phyloP scores from a whole-genome alignment of 805 yeast species.

The Cyberlindnera americana region DNA sequence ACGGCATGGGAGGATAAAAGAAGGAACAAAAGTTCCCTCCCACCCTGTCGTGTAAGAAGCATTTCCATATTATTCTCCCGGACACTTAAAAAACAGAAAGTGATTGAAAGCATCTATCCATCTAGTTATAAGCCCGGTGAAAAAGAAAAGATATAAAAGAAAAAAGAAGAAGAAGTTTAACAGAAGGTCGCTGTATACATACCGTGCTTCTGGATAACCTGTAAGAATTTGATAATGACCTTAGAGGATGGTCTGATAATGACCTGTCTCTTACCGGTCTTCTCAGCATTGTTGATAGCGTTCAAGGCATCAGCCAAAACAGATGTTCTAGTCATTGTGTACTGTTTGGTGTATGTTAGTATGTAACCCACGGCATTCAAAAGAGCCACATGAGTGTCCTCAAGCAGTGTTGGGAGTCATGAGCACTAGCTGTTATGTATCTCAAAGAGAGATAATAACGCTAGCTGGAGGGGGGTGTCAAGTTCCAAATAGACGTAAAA shows the following conservation, averaged over 20 bases:
- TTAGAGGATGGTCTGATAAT: constrained; percentile 97
- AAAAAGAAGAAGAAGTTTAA: neutral
- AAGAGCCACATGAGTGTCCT: constrained; percentile 48
- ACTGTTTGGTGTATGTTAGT: constrained; percentile 10
- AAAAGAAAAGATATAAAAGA: neutral
- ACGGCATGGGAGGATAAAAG: constrained; percentile 24
- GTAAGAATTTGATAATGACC: constrained; percentile 94
- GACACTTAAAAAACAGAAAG: constrained; percentile 96
- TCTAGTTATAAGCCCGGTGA: constrained; percentile 97
- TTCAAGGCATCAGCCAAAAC: constrained; percentile 98
- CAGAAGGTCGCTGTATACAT: constrained; percentile 49
- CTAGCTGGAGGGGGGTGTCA: constrained; percentile 30
- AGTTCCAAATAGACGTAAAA: constrained; percentile 21
- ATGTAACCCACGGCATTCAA: constrained; percentile 3
- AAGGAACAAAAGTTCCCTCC: constrained; percentile 1
- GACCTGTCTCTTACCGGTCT: constrained; percentile 98
- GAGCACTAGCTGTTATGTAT: constrained; percentile 37
- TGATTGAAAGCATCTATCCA: constrained; percentile 83
- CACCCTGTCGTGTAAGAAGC: constrained; percentile 35
- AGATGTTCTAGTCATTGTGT: constrained; percentile 91
- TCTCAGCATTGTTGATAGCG: constrained; percentile 98
- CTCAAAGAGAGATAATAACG: no score
- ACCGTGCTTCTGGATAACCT: constrained; percentile 97
- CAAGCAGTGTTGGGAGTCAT: constrained; percentile 35
- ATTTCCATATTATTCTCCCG: constrained; percentile 61